phyloP scores from a whole-genome alignment of 768 basidiomycete genomes.

The Kwoniella mangroviensis region DNA sequence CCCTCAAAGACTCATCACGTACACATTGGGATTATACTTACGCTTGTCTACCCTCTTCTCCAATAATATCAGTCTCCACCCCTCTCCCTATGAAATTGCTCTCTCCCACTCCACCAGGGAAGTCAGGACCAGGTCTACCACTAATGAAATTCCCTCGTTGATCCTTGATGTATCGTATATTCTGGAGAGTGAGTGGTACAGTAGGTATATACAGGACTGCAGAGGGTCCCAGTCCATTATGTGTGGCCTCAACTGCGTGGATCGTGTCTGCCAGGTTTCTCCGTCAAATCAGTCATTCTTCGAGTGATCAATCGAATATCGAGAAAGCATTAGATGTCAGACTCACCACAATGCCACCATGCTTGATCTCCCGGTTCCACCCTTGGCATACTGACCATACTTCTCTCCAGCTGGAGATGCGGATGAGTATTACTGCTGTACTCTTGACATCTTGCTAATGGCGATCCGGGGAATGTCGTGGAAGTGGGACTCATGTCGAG shows the following conservation, averaged over 20 bases:
- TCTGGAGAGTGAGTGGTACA: constrained; percentile 52
- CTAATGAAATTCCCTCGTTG: constrained; percentile 69
- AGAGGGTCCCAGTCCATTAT: constrained; percentile 46
- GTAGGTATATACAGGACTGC: constrained; percentile 55
- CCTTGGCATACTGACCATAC: constrained; percentile 66
- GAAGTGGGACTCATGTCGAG: constrained; percentile 62
- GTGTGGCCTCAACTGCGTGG: constrained; percentile 52
- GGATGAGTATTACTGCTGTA: constrained; percentile 66
- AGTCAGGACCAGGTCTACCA: constrained; percentile 73
- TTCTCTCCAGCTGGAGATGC: constrained; percentile 65
- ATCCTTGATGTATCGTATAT: constrained; percentile 63
- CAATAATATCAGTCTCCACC: constrained; percentile 59
- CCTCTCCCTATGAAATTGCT: constrained; percentile 60
- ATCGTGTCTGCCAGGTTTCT: constrained; percentile 41
- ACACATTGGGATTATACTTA: constrained; percentile 19
- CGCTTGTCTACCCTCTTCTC: constrained; percentile 57
- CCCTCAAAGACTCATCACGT: neutral
- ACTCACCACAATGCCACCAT: constrained; percentile 53
- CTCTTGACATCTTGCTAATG: constrained; percentile 66
- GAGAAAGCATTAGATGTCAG: neutral
- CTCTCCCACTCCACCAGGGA: constrained; percentile 62
- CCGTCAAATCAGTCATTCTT: no score
- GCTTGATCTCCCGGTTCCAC: constrained; percentile 74
- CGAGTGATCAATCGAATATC: no score
- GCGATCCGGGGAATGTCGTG: constrained; percentile 65